phyloP scores from a whole-genome alignment of 176 grass and related monocot genomes.

The Dendrocalamus sinicus region DNA sequence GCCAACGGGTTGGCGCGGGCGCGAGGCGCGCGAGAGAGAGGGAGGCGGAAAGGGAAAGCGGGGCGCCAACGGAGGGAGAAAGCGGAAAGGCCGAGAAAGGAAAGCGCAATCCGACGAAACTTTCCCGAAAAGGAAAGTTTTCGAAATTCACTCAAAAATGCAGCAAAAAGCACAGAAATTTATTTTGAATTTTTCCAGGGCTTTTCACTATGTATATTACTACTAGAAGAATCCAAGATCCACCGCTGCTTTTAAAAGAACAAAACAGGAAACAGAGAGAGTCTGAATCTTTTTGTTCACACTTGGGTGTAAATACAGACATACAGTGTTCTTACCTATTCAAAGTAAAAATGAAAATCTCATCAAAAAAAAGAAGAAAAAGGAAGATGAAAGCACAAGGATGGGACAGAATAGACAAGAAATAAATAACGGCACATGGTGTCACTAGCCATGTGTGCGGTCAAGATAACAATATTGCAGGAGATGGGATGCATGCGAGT shows the following conservation, averaged over 20 bases:
- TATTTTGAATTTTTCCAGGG: too few relatives aligned
- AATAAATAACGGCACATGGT: constrained; percentile 46
- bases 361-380: not conserved
- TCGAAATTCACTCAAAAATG: too few relatives aligned
- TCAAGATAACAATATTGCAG: constrained; percentile 17
- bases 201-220: constrained; percentile 10
- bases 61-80: too few relatives aligned
- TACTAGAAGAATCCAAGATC: constrained; percentile 60
- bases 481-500: constrained; percentile 14
- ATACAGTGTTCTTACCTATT: not conserved
- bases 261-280: not conserved
- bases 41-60: too few relatives aligned
- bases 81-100: too few relatives aligned
- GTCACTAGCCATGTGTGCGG: constrained; percentile 17
- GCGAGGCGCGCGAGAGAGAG: too few relatives aligned
- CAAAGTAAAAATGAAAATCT: not conserved
- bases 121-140: too few relatives aligned
- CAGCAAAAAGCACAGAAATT: too few relatives aligned
- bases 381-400: not conserved
- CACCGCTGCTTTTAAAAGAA: constrained; percentile 19
- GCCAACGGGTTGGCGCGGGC: too few relatives aligned
- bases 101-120: too few relatives aligned
- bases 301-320: constrained; percentile 36
- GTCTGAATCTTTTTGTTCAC: constrained; percentile 44
- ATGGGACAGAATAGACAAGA: constrained; percentile 22